Base-by-base conservation (phyloP, 2,329 filamentous ascomycete species). In the Hymenoscyphus repandus region DNA sequence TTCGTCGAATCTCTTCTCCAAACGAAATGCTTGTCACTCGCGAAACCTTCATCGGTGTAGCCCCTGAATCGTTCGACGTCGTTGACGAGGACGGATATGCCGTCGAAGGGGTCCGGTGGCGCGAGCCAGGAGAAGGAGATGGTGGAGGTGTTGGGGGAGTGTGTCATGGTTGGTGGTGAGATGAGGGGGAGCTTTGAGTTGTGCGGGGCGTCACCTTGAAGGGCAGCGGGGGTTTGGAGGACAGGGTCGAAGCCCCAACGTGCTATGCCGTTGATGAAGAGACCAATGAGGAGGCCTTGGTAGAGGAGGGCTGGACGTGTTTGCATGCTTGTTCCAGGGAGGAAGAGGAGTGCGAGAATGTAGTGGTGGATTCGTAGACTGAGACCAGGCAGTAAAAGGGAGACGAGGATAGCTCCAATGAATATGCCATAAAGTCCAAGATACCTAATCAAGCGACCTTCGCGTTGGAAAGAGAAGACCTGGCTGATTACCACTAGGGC, bases 361-460 rank as follows among this genome's bases (percentile, higher is more conserved):
- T 97, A 99, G 68, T 99, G 93, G 66, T 99, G 93, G 50, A 99
- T 90, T 32, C 93, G 84, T 45, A 99, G 76, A 55, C 83, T 86
- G 46, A 96, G 80, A 6, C 83, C 80, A 0, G 92, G 92, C 5
- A 96, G 70, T 1, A 79, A 72, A 11, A 95, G 74, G 32, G 87
- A 78, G 45, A 90, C 70, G 30, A 93, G 64, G 33, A 97, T 80
- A n/a, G 74, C 75, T 2, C 73, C 65, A 1, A 82, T 71, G 56
- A 96, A 80, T 4, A 88, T 72, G 18, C 75, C 78, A 66, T 96
- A 96, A 17, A 96, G 75, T 60, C 80, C 82, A 5, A 96, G 78
- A 63, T 91, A 92, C 36, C 77, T 79, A 30, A 87, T 77, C 58
- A 97, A 78, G 2, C 90, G 82, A 0, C 86, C 92, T 66, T 96